phyloP scores from a whole-genome alignment of 805 yeast genomes.

The Torulaspora gathmanii region DNA sequence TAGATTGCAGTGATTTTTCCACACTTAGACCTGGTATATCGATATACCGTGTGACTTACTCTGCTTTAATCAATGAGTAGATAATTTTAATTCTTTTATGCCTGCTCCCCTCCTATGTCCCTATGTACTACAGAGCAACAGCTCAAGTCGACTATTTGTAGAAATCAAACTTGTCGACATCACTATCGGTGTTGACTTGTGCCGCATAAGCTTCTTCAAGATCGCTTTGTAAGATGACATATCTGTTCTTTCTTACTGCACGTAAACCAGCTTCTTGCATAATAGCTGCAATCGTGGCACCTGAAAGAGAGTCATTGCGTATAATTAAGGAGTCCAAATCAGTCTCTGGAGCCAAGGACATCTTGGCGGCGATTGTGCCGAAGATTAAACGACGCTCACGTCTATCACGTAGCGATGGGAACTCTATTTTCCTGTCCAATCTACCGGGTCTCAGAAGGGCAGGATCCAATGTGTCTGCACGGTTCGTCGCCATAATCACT shows the following conservation, averaged over 20 bases:
- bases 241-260: conserved; percentile 97
- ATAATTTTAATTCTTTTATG: conserved; percentile 1
- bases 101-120: conserved; percentile 7
- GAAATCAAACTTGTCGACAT: conserved; percentile 96
- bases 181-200: conserved; percentile 93
- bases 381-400: conserved; percentile 96
- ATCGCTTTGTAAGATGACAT: conserved; percentile 92
- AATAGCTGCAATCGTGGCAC: conserved; percentile 96
- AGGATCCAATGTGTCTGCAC: conserved; percentile 99
- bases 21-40: conserved; percentile 62
- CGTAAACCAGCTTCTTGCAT: conserved; percentile 99
- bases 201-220: conserved; percentile 96
- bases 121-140: conserved; percentile 11
- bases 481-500: conserved; percentile 98
- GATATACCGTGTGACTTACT: conserved; percentile 40
- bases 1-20: conserved; percentile 45
- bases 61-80: not conserved
- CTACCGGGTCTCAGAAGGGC: conserved; percentile 98
- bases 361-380: conserved; percentile 90
- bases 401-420: conserved; percentile 92
- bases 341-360: conserved; percentile 97
- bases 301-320: conserved; percentile 94
- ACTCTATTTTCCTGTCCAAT: conserved; percentile 95
- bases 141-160: conserved; percentile 53
- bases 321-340: conserved; percentile 91